These are phyloP conservation scores for Thymus quinquecostatus DNA, from an alignment of 257 asterid species.

Conservation along the genomic window DNA sequence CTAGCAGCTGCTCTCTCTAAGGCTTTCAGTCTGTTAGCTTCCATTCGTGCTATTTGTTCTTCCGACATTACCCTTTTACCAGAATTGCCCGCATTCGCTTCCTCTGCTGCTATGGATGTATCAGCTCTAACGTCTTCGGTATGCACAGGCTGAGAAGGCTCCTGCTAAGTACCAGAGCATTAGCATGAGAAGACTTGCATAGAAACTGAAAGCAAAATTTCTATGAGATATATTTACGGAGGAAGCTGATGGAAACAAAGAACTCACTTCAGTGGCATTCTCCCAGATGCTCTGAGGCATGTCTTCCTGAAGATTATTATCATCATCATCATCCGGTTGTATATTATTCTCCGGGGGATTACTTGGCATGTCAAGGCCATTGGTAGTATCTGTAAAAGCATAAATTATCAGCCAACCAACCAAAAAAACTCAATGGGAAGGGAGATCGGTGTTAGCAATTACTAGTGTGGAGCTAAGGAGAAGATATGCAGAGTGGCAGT, in stretches of 20 bases:
- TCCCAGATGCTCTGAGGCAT: slow-evolving; percentile 51
- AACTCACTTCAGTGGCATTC: slow-evolving; percentile 52
- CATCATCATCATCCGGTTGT: slow-evolving; percentile 29
- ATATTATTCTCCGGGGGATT: slow-evolving; percentile 37
- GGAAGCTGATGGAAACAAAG: slow-evolving; percentile 15
- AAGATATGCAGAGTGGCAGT: background rate
- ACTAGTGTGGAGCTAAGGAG: background rate
- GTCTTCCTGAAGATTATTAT: slow-evolving; percentile 43
- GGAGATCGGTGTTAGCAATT: slow-evolving; percentile 1
- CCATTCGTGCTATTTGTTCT: slow-evolving; percentile 78
- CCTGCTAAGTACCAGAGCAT: slow-evolving; percentile 42
- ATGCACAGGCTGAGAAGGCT: slow-evolving; percentile 31
- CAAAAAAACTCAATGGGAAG: background rate
- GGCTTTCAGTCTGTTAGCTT: slow-evolving; percentile 73
- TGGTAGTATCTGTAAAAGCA: slow-evolving; percentile 42
- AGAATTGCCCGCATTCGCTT: slow-evolving; percentile 26
- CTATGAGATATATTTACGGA: slow-evolving; percentile 7
- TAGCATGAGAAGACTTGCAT: background rate
- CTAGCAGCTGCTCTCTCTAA: slow-evolving; percentile 82
- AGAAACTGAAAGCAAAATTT: background rate
- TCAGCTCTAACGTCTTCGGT: slow-evolving; percentile 31
- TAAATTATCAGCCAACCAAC: slow-evolving; percentile 16
- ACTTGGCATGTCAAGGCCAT: slow-evolving; percentile 40
- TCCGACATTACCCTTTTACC: slow-evolving; percentile 48
- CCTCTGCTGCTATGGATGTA: slow-evolving; percentile 24